Evolutionary conservation across 2,329 filamentous ascomycete species (phyloP), one percentile per base, ranked within the genome.

Genomic region (Huntiella moniliformis): DNA sequence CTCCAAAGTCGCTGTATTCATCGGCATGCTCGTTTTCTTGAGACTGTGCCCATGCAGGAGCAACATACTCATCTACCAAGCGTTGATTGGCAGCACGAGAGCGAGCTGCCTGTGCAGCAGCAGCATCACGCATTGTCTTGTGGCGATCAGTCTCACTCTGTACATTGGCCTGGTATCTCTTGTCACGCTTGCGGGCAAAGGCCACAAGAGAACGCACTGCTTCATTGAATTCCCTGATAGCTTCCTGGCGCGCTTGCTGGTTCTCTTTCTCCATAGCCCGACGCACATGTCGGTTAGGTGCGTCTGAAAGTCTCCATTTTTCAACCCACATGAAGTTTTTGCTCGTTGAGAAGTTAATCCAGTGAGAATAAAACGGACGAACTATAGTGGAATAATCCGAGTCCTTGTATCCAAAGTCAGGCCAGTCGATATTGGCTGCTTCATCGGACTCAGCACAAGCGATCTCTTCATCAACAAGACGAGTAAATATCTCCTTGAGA

Each of bases 201-300:
- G 77, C 71, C 2, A 96, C 81, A 10, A 98, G 69, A 5, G 85
- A 82, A 47, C 84, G 68, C 28, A 98, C 85, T 3, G 86, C 82
- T 50, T 94, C 86, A 60, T 95, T 96, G 64, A 94, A 96, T 53
- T 94, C 83, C 47, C 80, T 74, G 8, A 82, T 74, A 2, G 77
- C 85, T 45, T 88, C 82, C 15, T 95, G 87, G 44, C 91, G 74
- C 17, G 80, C 62, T 52, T 81, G 82, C 54, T 78, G 82, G 60
- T 98, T 98, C 58, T 95, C 88, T 61, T 94, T 95, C 58, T 96
- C 91, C 78, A 96, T 93, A 35, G 84, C 56, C 31, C 91, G 74
- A 44, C 88, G 77, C 12, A 84, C 70, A 34, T 80, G 74, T 43
- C 91, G 77, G 61, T 98, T 88, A 1, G 86, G 85, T 1, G 86